Evolutionary conservation across 225 moss, liverwort and hornwort genomes (phyloP).

Genomic region (Thuidium tamariscinum): DNA sequence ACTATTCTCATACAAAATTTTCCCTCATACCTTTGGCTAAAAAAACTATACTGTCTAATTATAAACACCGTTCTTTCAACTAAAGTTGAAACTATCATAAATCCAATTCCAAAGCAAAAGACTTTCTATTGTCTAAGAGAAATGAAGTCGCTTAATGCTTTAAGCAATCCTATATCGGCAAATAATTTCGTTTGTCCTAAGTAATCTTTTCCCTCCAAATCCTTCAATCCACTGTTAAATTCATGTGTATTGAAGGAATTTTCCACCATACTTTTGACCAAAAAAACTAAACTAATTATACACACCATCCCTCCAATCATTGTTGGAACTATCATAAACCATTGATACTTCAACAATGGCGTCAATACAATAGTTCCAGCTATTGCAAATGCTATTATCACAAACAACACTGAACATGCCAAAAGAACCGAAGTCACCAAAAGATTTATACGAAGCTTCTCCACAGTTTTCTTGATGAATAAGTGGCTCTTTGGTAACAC

Average conservation of each 20-base stretch:
- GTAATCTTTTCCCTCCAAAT: too few relatives aligned
- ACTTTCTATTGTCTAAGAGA: too few relatives aligned
- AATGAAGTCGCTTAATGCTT: too few relatives aligned
- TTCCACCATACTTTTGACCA: accelerated
- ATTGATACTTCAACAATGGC: not conserved
- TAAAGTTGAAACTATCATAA: not conserved
- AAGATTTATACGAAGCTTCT: not conserved
- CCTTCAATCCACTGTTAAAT: too few relatives aligned
- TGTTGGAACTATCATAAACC: not conserved
- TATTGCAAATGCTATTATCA: not conserved
- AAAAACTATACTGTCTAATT: not conserved
- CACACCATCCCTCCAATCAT: not conserved
- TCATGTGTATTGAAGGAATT: not conserved
- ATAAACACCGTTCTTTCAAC: not conserved
- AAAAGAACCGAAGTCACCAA: not conserved
- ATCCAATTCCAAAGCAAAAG: too few relatives aligned
- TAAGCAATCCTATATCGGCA: too few relatives aligned
- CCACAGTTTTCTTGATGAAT: not conserved
- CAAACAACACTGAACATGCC: not conserved
- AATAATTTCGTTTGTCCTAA: too few relatives aligned
- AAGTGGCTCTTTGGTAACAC: not conserved
- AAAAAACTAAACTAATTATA: not conserved
- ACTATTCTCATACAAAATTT: too few relatives aligned
- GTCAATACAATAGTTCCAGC: not conserved
- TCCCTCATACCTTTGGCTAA: not conserved